Evolutionary conservation across 768 basidiomycete genomes (phyloP).

Genomic region (Suillus fuscotomentosus): DNA sequence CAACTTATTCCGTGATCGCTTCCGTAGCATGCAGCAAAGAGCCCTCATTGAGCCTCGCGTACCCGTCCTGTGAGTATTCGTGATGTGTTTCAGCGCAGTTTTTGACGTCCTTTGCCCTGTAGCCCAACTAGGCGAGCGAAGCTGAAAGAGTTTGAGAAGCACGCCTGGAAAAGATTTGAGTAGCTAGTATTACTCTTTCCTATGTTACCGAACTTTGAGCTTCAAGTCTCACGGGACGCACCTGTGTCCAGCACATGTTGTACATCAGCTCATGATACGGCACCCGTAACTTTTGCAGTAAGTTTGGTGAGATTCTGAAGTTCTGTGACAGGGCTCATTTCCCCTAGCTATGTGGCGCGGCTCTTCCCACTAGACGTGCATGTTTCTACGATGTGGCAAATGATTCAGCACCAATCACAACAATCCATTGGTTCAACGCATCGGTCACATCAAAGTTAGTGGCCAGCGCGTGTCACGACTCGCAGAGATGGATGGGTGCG

Average conservation of each 20-base stretch:
- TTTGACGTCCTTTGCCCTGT: background rate
- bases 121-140: constrained; percentile 36
- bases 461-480: background rate
- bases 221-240: background rate
- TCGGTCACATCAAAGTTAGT: background rate
- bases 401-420: background rate
- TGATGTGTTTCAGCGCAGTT: constrained; percentile 23
- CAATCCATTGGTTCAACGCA: background rate
- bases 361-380: background rate
- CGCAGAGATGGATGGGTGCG: background rate
- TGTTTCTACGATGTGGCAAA: background rate
- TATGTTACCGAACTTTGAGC: background rate
- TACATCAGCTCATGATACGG: background rate
- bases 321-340: background rate
- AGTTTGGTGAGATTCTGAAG: background rate
- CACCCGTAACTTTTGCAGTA: background rate
- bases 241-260: background rate
- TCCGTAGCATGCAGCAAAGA: constrained; percentile 83
- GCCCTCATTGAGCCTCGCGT: constrained; percentile 84
- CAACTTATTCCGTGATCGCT: constrained; percentile 88
- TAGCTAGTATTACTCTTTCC: constrained; percentile 8
- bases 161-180: constrained; percentile 77
- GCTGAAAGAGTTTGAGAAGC: constrained; percentile 71
- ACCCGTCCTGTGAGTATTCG: constrained; percentile 57
- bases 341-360: background rate